phyloP scores from a whole-genome alignment of 2,329 filamentous ascomycete species.

The Zymoseptoria pseudotritici region DNA sequence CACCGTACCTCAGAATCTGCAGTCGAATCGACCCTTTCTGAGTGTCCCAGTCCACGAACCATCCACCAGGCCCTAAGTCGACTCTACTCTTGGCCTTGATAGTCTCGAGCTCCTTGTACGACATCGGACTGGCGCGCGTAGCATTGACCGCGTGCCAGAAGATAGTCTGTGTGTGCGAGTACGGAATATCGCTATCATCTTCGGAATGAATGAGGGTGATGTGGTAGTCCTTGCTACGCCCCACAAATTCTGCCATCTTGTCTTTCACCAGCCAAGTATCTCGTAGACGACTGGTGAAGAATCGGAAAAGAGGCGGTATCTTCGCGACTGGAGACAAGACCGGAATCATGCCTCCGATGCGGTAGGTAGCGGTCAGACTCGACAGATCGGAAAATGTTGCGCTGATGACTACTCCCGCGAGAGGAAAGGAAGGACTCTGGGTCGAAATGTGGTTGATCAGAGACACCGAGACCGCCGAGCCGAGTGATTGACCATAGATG shows the following conservation, averaged over 20 bases:
- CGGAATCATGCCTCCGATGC: constrained; percentile 48
- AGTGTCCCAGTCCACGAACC: constrained; percentile 42
- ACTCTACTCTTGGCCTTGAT: constrained; percentile 35
- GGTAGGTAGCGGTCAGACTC: constrained; percentile 50
- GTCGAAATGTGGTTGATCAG: constrained; percentile 39
- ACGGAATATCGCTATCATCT: constrained; percentile 48
- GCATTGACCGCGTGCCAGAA: constrained; percentile 53
- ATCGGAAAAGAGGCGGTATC: constrained; percentile 41
- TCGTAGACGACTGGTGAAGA: constrained; percentile 42
- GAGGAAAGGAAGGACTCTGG: constrained; percentile 39
- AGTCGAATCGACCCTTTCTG: constrained; percentile 45
- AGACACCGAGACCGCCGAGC: constrained; percentile 46
- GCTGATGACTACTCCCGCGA: constrained; percentile 49
- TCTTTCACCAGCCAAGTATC: constrained; percentile 47
- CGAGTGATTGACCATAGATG: constrained; percentile 54
- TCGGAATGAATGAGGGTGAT: constrained; percentile 46
- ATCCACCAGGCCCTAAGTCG: constrained; percentile 44
- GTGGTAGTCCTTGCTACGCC: constrained; percentile 32
- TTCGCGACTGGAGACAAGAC: constrained; percentile 46
- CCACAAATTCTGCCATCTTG: constrained; percentile 41
- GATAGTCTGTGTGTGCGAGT: constrained; percentile 42
- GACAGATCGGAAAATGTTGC: constrained; percentile 52
- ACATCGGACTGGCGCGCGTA: constrained; percentile 31
- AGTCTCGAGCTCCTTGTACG: constrained; percentile 39
- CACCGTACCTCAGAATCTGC: constrained; percentile 48